A percentile compares a stretch with the other conserved stretches of the same genome.
Conservation (phyloP, 768 basidiomycete species). For the Sarcomyxa edulis region DNA sequence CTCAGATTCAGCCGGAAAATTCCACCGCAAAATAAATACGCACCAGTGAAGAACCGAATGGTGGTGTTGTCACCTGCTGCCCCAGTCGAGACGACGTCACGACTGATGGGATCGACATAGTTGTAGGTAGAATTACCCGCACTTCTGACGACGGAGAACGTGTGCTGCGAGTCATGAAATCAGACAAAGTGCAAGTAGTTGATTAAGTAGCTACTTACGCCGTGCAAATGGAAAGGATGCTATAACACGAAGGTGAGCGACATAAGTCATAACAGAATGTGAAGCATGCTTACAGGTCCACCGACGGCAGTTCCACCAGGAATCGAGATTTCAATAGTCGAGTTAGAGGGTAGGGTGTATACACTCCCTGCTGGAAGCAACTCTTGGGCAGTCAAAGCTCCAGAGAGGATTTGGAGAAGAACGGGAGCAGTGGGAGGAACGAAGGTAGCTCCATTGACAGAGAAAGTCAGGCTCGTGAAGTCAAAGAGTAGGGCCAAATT, state of each 20-base stretch:
- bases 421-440: conserved; percentile 11
- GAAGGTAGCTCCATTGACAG: conserved; percentile 17
- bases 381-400: conserved; percentile 14
- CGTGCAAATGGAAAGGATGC: conserved; percentile 37
- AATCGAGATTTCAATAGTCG: conserved; percentile 28
- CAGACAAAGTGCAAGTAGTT: background rate
- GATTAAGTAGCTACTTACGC: conserved; percentile 17
- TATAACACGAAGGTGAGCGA: background rate
- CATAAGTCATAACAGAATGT: too few relatives aligned
- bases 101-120: conserved; percentile 45
- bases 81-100: conserved; percentile 41
- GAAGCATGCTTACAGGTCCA: conserved; percentile 22
- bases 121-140: conserved; percentile 33
- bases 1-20: too few relatives aligned
- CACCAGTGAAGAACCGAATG: conserved; percentile 48
- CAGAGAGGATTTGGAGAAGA: conserved; percentile 11
- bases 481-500: conserved; percentile 12
- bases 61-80: conserved; percentile 28
- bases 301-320: conserved; percentile 27
- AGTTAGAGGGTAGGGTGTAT: conserved; percentile 39
- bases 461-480: conserved; percentile 11
- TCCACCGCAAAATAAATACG: too few relatives aligned
- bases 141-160: conserved; percentile 39
- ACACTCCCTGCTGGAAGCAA: conserved; percentile 46
- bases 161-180: conserved; percentile 22